Evolutionary conservation across 345 rosid species (phyloP).

Genomic region (Brassica cretica): DNA sequence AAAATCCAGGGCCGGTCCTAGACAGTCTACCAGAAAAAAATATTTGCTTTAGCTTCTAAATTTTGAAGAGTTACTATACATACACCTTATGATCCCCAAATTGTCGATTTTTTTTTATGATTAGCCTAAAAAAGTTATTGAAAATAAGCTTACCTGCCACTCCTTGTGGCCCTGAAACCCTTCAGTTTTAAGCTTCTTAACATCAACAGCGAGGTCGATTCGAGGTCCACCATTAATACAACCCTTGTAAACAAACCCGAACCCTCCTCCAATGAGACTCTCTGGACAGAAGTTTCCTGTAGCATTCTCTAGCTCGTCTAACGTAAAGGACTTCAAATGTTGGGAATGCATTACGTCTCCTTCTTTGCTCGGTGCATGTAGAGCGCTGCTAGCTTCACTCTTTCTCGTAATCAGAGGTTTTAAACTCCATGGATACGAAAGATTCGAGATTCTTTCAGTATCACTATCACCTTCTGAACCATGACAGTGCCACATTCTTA

Average conservation of each 20-base stretch:
- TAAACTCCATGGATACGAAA: slow-evolving; percentile 37
- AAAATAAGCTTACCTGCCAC: slow-evolving; percentile 66
- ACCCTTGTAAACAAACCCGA: slow-evolving; percentile 81
- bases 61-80: too few relatives aligned
- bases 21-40: too few relatives aligned
- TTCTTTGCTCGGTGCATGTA: slow-evolving; percentile 44
- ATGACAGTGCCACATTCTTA: slow-evolving; percentile 15
- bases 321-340: slow-evolving; percentile 56
- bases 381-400: slow-evolving; percentile 27
- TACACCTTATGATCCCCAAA: background rate
- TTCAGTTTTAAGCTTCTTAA: slow-evolving; percentile 71
- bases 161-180: slow-evolving; percentile 86
- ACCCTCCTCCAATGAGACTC: slow-evolving; percentile 82
- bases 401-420: slow-evolving; percentile 26
- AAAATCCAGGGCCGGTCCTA: background rate
- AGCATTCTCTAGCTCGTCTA: slow-evolving; percentile 58
- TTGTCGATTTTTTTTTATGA: background rate
- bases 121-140: background rate
- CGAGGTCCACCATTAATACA: slow-evolving; percentile 64
- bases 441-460: slow-evolving; percentile 18
- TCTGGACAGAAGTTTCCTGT: slow-evolving; percentile 66
- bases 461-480: slow-evolving; percentile 22
- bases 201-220: slow-evolving; percentile 57
- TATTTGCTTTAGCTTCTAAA: too few relatives aligned
- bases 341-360: slow-evolving; percentile 52